Base-by-base conservation (phyloP, 129 eudicot species). In the Kitagawia praeruptora region DNA sequence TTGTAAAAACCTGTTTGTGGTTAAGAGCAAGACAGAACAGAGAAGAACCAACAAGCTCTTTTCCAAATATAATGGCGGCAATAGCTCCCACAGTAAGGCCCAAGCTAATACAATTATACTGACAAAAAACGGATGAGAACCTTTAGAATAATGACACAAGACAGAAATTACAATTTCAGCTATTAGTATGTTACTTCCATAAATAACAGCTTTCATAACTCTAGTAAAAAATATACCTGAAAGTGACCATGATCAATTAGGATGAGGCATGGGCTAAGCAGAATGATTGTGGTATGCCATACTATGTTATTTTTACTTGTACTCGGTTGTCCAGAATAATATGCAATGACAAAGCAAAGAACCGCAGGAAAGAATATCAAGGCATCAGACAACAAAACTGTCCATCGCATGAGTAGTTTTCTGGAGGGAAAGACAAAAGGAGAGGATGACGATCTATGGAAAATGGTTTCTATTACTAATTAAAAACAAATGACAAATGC, bases 341-440 rank as follows among this genome's bases (percentile, higher is more conserved):
- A 89, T 58, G 77, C 89, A 75, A 80, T 27, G n/a, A 92, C 58
- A 78, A 92, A 91, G 81, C 88, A 95, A 48, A 92, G 83, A 78
- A 88, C 91, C 79, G 97, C 94, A 82, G 99, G 96, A 95, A 95
- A 88, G 92, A 95, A 95, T 80, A 92, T 84, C 93, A 92, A 83
- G 81, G 83, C 82, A 87, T 95, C 97, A 85, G 97, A 92, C 75
- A 90, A 83, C 86, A 95, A 84, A 82, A 92, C 97, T 10, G 97
- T 95, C 99, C 99, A 95, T 89, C 99, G 89, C 99, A 95, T 90
- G 83, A 95, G 94, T 88, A 95, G 85, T 82, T 94, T 94, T 87
- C 97, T 94, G 91, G 90, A 87, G 81, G 64, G 51, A 39, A 82
- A 81, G 38, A 84, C 77, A 38, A 75, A 71, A 40, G 34, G 44